Conservation (phyloP, 2,329 filamentous ascomycete species). For the Aureobasidium namibiae region DNA sequence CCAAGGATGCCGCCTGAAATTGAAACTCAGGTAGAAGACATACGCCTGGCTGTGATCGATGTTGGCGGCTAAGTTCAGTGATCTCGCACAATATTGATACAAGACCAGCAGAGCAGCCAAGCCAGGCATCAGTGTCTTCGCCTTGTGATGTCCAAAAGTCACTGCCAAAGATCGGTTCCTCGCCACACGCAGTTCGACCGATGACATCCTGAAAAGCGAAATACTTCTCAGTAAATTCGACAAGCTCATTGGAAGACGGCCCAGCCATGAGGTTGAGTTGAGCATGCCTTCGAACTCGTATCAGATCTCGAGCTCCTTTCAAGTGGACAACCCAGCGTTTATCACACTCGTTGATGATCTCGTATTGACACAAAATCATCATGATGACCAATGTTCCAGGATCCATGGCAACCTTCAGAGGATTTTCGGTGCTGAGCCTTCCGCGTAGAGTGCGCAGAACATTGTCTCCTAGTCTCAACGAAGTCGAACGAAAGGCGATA, state of each 20-base stretch:
- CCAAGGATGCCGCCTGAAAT: constrained; percentile 28
- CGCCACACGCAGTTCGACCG: constrained; percentile 42
- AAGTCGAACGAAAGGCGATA: constrained; percentile 24
- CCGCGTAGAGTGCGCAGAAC: constrained; percentile 30
- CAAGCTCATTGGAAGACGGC: constrained; percentile 14
- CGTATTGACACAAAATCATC: constrained; percentile 40
- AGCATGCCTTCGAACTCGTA: constrained; percentile 29
- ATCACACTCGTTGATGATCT: constrained; percentile 35
- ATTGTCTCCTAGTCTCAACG: constrained; percentile 31
- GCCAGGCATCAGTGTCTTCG: constrained; percentile 37
- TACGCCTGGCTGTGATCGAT: constrained; percentile 22
- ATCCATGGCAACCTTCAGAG: constrained; percentile 17
- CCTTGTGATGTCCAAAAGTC: constrained; percentile 39
- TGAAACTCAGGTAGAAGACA: constrained; percentile 23
- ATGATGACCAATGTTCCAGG: constrained; percentile 34
- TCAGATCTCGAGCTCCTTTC: constrained; percentile 40
- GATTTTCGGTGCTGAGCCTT: constrained; percentile 25
- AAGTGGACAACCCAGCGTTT: constrained; percentile 41
- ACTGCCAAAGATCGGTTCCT: constrained; percentile 38
- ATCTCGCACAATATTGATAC: constrained; percentile 40
- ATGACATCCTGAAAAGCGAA: constrained; percentile 47
- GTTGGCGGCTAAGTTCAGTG: constrained; percentile 37
- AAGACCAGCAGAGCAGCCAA: constrained; percentile 41
- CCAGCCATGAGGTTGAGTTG: constrained; percentile 1
- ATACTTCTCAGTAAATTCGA: constrained; percentile 37